Percentiles rank a stretch among this genome's conserved stretches.
These are phyloP conservation scores for Thelonectria olida DNA, from an alignment of 2,329 filamentous ascomycete genomes.

Conservation along the genomic window DNA sequence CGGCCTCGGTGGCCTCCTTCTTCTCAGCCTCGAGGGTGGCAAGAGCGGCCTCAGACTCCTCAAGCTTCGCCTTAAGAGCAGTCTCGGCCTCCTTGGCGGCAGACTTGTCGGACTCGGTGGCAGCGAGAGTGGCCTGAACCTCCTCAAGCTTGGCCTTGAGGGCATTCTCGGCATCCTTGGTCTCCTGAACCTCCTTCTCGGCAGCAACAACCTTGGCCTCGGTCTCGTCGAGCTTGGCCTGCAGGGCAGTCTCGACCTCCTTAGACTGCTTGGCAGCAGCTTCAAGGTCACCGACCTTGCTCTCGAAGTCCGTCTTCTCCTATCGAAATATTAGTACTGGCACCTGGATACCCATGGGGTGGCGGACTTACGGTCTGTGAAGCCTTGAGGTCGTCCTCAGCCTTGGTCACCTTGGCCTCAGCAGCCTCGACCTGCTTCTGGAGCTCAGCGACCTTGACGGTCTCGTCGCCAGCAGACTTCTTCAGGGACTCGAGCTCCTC, in stretches of 20 bases:
- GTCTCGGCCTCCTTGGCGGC: constrained; percentile 29
- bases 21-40: constrained; percentile 24
- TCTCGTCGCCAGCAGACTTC: constrained; percentile 43
- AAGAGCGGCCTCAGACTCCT: constrained; percentile 27
- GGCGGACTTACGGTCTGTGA: constrained; percentile 42
- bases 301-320: constrained; percentile 34
- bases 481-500: constrained; percentile 43
- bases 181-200: constrained; percentile 17
- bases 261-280: constrained; percentile 25
- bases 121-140: constrained; percentile 22
- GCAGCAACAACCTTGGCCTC: constrained; percentile 13
- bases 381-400: constrained; percentile 47
- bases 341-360: too few species aligned
- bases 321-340: constrained; percentile 24
- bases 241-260: constrained; percentile 29
- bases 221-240: constrained; percentile 27
- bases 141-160: constrained; percentile 25
- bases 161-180: constrained; percentile 15
- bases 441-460: constrained; percentile 41
- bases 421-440: constrained; percentile 46
- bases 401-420: constrained; percentile 48
- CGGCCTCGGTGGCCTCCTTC: constrained; percentile 26
- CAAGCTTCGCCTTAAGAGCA: constrained; percentile 31
- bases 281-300: constrained; percentile 22
- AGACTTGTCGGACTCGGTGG: constrained; percentile 29